phyloP scores from a whole-genome alignment of 2,329 filamentous ascomycete genomes.

The Podosphaera leucotricha region DNA sequence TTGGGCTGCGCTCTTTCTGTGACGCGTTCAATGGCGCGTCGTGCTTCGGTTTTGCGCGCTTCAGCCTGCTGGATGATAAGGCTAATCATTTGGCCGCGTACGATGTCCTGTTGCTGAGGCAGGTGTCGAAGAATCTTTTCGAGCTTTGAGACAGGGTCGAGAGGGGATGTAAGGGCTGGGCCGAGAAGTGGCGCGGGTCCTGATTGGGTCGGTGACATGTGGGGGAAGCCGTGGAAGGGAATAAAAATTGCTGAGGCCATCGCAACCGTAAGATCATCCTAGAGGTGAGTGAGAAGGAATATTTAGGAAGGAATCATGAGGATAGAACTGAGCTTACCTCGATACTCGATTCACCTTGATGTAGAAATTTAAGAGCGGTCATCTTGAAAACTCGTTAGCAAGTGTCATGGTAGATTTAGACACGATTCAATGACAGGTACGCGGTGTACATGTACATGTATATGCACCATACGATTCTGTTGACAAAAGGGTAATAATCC shows the following conservation, averaged over 20 bases:
- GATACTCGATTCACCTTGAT: too few species aligned
- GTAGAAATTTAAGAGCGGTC: too few species aligned
- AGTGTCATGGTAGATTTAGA: too few species aligned
- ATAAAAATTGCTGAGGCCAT: background rate
- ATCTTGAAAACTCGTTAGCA: too few species aligned
- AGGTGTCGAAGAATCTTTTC: background rate
- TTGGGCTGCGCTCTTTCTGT: too few species aligned
- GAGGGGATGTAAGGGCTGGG: background rate
- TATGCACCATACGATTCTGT: too few species aligned
- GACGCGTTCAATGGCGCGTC: background rate
- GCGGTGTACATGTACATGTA: too few species aligned
- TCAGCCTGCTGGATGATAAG: background rate
- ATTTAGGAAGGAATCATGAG: too few species aligned
- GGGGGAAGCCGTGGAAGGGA: background rate
- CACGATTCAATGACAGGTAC: too few species aligned
- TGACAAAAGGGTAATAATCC: too few species aligned
- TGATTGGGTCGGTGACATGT: background rate
- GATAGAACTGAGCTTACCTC: too few species aligned
- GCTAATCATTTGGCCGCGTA: background rate
- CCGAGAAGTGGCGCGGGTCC: background rate
- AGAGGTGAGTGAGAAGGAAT: too few species aligned
- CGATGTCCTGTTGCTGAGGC: background rate
- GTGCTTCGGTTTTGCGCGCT: background rate
- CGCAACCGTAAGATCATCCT: background rate
- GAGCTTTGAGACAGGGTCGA: background rate